Evolutionary conservation across 2,329 filamentous ascomycete genomes (phyloP).

Genomic region (Phyllosticta citriasiana): DNA sequence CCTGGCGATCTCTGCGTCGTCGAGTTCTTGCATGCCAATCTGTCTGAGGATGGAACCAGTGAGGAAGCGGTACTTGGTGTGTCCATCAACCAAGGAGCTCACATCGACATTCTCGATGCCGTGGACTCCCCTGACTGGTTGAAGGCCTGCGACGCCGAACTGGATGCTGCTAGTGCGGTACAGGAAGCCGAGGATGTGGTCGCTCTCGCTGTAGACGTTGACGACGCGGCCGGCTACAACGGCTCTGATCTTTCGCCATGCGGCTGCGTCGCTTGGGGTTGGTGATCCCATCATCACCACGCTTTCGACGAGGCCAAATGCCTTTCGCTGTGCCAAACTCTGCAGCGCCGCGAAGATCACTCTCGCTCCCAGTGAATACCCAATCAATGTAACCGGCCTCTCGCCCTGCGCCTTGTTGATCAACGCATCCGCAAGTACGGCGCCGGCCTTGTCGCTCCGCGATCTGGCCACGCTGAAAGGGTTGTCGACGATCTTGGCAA

Average conservation of each 20-base stretch:
- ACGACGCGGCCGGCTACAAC: slow-evolving; percentile 75
- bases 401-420: slow-evolving; percentile 76
- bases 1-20: slow-evolving; percentile 35
- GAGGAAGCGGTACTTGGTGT: slow-evolving; percentile 41
- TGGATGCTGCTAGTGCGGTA: slow-evolving; percentile 79
- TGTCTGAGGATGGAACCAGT: slow-evolving; percentile 42
- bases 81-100: slow-evolving; percentile 40
- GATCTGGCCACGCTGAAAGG: slow-evolving; percentile 70
- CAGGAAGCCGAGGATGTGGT: slow-evolving; percentile 77
- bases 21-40: slow-evolving; percentile 44
- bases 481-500: slow-evolving; percentile 58
- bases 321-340: slow-evolving; percentile 63
- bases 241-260: slow-evolving; percentile 68
- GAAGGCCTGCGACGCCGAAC: slow-evolving; percentile 73
- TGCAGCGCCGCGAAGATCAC: slow-evolving; percentile 76
- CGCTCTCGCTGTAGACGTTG: slow-evolving; percentile 81
- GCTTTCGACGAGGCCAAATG: slow-evolving; percentile 75
- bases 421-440: slow-evolving; percentile 70
- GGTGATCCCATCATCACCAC: slow-evolving; percentile 77
- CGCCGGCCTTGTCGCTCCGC: slow-evolving; percentile 69
- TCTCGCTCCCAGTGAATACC: slow-evolving; percentile 71
- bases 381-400: slow-evolving; percentile 67
- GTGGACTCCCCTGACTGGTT: slow-evolving; percentile 57
- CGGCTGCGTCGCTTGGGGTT: slow-evolving; percentile 57
- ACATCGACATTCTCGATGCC: slow-evolving; percentile 53